These are phyloP conservation scores for Fusarium vanettenii DNA, from an alignment of 2,329 filamentous ascomycete species.

Conservation along the genomic window DNA sequence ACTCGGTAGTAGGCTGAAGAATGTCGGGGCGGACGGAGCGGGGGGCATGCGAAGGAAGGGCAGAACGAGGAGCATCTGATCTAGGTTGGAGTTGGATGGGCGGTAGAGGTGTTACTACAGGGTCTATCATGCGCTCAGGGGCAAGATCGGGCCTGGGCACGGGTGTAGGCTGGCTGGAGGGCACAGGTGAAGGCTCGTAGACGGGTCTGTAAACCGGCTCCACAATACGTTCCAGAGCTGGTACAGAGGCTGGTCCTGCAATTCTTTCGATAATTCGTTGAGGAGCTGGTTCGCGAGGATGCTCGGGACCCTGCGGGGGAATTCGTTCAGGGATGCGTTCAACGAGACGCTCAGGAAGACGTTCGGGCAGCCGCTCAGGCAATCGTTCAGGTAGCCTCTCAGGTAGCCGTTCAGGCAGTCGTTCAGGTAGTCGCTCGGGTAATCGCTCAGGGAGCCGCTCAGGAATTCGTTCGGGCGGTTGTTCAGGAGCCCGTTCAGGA, in stretches of 20 bases:
- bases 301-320: neutral
- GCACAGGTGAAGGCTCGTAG: neutral
- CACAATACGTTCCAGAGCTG: neutral
- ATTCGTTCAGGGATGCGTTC: conserved; percentile 2
- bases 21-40: conserved; percentile 26
- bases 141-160: conserved; percentile 25
- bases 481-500: conserved; percentile 1
- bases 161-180: conserved; percentile 10
- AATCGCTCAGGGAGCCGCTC: conserved; percentile 2
- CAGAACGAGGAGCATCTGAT: conserved; percentile 21
- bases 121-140: conserved; percentile 33
- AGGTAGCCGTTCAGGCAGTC: neutral
- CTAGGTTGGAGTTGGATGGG: conserved; percentile 14
- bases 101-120: conserved; percentile 16
- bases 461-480: neutral
- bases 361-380: neutral
- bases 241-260: neutral
- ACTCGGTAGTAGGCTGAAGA: conserved; percentile 36
- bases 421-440: neutral
- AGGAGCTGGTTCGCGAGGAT: neutral
- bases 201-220: conserved; percentile 6
- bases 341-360: neutral
- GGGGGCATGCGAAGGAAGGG: conserved; percentile 25
- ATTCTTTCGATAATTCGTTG: neutral
- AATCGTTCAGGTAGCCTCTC: neutral